These are phyloP conservation scores for Quambalaria eucalypti DNA, from an alignment of 1,284 basidiomycete species.

Conservation along the genomic window DNA sequence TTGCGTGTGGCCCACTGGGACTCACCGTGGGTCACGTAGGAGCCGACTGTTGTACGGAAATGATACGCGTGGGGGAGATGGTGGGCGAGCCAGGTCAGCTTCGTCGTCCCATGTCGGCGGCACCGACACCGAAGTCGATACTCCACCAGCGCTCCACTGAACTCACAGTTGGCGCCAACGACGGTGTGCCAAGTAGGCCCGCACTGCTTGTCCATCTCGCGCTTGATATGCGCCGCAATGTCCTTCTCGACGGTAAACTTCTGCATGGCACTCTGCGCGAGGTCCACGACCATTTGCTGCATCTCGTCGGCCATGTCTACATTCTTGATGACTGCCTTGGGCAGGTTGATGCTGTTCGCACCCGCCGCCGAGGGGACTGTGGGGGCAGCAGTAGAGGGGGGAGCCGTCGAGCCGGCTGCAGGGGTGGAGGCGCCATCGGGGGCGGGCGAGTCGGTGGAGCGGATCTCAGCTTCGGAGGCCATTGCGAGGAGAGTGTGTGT, in stretches of 20 bases:
- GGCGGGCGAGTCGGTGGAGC: too few relatives aligned
- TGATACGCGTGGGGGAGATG: not conserved
- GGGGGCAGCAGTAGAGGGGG: too few relatives aligned
- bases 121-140: slow-evolving; percentile 12
- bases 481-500: too few relatives aligned
- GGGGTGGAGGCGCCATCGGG: too few relatives aligned
- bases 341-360: slow-evolving; percentile 4
- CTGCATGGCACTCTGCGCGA: slow-evolving; percentile 72
- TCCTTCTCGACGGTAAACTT: slow-evolving; percentile 90
- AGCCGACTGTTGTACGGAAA: slow-evolving; percentile 54
- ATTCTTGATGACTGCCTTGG: slow-evolving; percentile 80
- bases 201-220: slow-evolving; percentile 84
- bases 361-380: too few relatives aligned
- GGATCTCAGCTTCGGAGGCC: too few relatives aligned
- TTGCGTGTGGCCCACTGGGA: slow-evolving; percentile 8
- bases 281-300: slow-evolving; percentile 84
- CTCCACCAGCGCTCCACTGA: not conserved
- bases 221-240: slow-evolving; percentile 94
- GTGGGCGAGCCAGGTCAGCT: not conserved
- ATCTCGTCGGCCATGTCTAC: slow-evolving; percentile 95
- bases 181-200: slow-evolving; percentile 96
- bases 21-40: slow-evolving; percentile 92
- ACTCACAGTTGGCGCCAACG: slow-evolving; percentile 70
- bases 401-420: too few relatives aligned
- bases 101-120: slow-evolving; percentile 50